Evolutionary conservation across 495 filamentous ascomycete genomes (phyloP).

Genomic region (Lepraria neglecta): DNA sequence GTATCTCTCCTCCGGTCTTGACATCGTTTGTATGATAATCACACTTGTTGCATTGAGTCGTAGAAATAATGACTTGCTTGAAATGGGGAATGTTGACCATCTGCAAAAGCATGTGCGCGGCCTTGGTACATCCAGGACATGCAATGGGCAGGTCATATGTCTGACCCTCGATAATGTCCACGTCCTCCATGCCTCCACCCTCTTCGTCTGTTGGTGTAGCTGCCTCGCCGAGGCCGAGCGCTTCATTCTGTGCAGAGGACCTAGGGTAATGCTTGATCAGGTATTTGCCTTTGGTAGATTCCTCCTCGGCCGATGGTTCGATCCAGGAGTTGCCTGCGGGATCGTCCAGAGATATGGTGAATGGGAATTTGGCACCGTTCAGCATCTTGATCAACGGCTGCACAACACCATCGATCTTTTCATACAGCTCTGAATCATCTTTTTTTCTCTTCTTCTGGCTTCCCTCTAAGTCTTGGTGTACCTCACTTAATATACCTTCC

Average conservation of each 20-base stretch:
- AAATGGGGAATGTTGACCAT: conserved; percentile 96
- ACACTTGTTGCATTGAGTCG: conserved; percentile 78
- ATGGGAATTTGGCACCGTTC: conserved; percentile 67
- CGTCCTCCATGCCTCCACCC: conserved; percentile 43
- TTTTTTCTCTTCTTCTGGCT: conserved; percentile 70
- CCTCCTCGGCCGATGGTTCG: conserved; percentile 70
- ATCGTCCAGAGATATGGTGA: conserved; percentile 79
- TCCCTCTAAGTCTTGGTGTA: conserved; percentile 66
- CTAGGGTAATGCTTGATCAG: conserved; percentile 71
- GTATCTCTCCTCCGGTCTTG: conserved; percentile 90
- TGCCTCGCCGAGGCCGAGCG: conserved; percentile 60
- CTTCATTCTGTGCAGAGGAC: conserved; percentile 76
- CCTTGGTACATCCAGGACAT: conserved; percentile 82
- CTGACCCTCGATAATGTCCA: conserved; percentile 80
- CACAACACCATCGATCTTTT: conserved; percentile 67
- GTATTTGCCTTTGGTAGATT: conserved; percentile 62
- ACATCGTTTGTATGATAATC: conserved; percentile 94
- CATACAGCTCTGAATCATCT: conserved; percentile 64
- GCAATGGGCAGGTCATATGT: conserved; percentile 84
- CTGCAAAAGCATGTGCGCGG: conserved; percentile 84
- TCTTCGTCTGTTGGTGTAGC: conserved; percentile 16
- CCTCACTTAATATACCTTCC: conserved; percentile 73
- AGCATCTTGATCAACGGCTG: conserved; percentile 65
- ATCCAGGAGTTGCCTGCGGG: conserved; percentile 97
- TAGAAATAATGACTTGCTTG: conserved; percentile 89